A percentile compares a stretch with the other conserved stretches of the same genome.
These are phyloP conservation scores for Fimicolochytrium jonesii DNA, from an alignment of 192 early-diverging fungal genomes.

Conservation along the genomic window DNA sequence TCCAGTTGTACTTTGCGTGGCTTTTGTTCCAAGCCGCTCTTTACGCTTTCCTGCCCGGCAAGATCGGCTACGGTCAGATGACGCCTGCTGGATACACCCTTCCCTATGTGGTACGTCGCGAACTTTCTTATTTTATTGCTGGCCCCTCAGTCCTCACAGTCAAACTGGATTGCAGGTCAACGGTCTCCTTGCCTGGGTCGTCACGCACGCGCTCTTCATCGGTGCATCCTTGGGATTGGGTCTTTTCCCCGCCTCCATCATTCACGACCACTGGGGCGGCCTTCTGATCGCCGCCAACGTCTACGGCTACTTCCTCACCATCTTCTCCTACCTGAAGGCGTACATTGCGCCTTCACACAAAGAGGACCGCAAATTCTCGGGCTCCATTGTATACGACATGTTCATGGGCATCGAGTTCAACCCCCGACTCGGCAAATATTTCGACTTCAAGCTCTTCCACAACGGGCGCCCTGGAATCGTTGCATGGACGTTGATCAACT, in stretches of 20 bases:
- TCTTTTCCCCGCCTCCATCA: slow-evolving; percentile 61
- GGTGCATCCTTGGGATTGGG: slow-evolving; percentile 57
- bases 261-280: slow-evolving; percentile 72
- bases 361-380: slow-evolving; percentile 74
- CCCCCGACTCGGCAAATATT: slow-evolving; percentile 68
- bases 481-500: slow-evolving; percentile 79
- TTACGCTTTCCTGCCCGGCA: slow-evolving; percentile 62
- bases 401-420: slow-evolving; percentile 83
- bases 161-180: slow-evolving; percentile 52
- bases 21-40: slow-evolving; percentile 64
- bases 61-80: slow-evolving; percentile 70
- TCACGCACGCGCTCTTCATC: slow-evolving; percentile 66
- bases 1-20: slow-evolving; percentile 61
- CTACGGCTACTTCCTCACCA: slow-evolving; percentile 73
- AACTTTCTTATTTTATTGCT: not conserved
- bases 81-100: slow-evolving; percentile 71
- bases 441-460: slow-evolving; percentile 82
- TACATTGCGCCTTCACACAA: slow-evolving; percentile 66
- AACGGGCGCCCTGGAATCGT: slow-evolving; percentile 80
- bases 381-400: slow-evolving; percentile 68
- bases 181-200: slow-evolving; percentile 67
- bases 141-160: not conserved
- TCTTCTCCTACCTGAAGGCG: slow-evolving; percentile 70
- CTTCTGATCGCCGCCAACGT: slow-evolving; percentile 68
- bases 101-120: slow-evolving; percentile 62